Evolutionary conservation across 805 yeast species (phyloP).

Genomic region (Metschnikowia noctiluminum): DNA sequence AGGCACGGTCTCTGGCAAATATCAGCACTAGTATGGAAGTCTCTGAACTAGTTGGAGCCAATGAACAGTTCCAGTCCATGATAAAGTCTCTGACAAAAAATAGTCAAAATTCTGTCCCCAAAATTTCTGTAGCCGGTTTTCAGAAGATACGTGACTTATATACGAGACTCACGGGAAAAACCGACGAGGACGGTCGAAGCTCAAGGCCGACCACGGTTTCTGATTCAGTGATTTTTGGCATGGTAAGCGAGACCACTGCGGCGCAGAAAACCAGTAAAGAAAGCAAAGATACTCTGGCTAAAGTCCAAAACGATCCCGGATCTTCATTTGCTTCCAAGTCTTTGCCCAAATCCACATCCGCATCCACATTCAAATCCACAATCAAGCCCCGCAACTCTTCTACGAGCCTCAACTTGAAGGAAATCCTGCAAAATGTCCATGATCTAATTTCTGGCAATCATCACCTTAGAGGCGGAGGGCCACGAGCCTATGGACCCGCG

Average conservation of each 20-base stretch:
- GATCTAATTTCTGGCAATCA: constrained; percentile 10
- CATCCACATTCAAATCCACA: neutral
- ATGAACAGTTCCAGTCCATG: neutral
- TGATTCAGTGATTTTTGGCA: constrained; percentile 21
- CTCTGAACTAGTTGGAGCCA: neutral
- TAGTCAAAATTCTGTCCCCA: neutral
- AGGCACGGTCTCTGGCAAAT: neutral
- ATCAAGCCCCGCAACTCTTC: neutral
- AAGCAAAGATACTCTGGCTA: no score
- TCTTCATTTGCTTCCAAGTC: no score
- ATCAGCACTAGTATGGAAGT: constrained; percentile 1
- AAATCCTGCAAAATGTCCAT: constrained; percentile 33
- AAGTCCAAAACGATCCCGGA: no score
- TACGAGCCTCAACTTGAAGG: constrained; percentile 17
- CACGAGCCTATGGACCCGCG: constrained; percentile 9
- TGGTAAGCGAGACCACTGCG: constrained; percentile 19
- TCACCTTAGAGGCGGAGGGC: no score
- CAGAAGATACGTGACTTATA: neutral
- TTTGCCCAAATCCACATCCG: no score
- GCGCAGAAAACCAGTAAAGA: no score
- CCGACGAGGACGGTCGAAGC: neutral
- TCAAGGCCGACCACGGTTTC: neutral
- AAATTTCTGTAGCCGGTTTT: neutral
- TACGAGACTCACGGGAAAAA: neutral
- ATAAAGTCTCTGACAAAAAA: constrained; percentile 1